Base-by-base conservation (phyloP, 345 rosid species). In the Trapa bicornis region DNA sequence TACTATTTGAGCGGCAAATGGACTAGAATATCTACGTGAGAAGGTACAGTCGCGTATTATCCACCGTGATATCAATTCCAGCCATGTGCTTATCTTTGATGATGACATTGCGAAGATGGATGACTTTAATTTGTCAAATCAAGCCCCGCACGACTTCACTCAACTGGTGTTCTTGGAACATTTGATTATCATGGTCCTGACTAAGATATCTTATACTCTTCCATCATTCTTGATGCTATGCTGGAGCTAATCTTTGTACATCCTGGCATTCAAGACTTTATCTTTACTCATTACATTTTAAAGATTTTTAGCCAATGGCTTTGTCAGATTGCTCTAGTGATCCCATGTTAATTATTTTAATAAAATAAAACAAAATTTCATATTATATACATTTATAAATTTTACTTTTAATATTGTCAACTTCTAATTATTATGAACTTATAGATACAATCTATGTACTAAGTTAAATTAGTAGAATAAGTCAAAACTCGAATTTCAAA, bases 171-270 rank as follows among this genome's bases (percentile, higher is more conserved):
- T 67, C 85, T 90, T 32, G 97, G 98, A 77, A 93, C 91, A 68
- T 93, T 93, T 65, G 98, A 96, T 71, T 93, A 88, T 74, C 98
- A 93, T 80, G 98, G 96, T 61, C 98, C 98, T 36, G 98, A 93
- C 97, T 93, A 84, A 85, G 86, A 61, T 48, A 47, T 64, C 10
- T 32, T 33, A 58, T 8, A 58, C 11, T 58, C 37, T 58, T 58
- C 63, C 11, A 3, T 33, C 15, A 0, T 3, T 1, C 1, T 16
- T 43, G 45, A 9, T 6, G 11, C n/a, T 5, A 33, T 41, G 67
- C 32, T 8, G 32, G 11, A 9, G 22, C 65, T 41, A 41, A 41
- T 41, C 43, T 41, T 41, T 41, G 43, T 8, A 41, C 6, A 41
- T 41, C 7, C 43, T 4, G 7, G 43, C 43, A 41, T 41, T 41